phyloP scores from a whole-genome alignment of 106 monocot species.

The Acorus gramineus region DNA sequence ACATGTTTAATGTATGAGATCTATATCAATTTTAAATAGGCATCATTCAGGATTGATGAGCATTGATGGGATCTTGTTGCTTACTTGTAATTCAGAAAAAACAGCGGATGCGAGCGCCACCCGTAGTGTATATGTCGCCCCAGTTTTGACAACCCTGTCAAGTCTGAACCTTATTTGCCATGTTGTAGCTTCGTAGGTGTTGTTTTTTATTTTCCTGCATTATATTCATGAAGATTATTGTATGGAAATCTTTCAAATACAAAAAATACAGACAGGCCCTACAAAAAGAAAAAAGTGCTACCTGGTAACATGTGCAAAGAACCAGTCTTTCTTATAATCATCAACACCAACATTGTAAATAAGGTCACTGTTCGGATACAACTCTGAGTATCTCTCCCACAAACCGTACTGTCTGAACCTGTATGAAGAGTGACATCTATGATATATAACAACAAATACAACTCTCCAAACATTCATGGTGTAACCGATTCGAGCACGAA shows the following conservation, averaged over 20 bases:
- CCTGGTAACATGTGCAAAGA: conserved; percentile 84
- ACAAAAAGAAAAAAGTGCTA: conserved; percentile 3
- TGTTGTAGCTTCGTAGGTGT: conserved; percentile 26
- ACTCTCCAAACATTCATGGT: not conserved
- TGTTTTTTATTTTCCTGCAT: conserved; percentile 28
- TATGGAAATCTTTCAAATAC: not conserved
- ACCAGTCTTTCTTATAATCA: conserved; percentile 79
- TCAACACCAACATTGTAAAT: conserved; percentile 44
- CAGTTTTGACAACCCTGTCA: conserved; percentile 5
- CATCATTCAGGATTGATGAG: not conserved
- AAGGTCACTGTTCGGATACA: conserved; percentile 60
- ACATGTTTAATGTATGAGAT: too few species aligned
- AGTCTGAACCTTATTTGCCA: conserved; percentile 48
- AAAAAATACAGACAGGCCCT: not conserved
- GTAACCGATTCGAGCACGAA: too few species aligned
- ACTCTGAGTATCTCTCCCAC: conserved; percentile 72
- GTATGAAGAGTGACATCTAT: not conserved
- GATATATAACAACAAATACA: not conserved
- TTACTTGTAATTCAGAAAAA: conserved; percentile 22
- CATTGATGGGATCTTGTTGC: not conserved
- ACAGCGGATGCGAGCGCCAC: conserved; percentile 37
- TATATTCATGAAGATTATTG: too few species aligned
- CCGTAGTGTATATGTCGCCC: conserved; percentile 24
- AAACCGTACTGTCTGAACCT: conserved; percentile 79
- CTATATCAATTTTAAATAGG: not conserved